Percentiles rank a stretch among this genome's conserved stretches.
Conservation (phyloP, 2,329 filamentous ascomycete genomes). For the Scleromitrula shiraiana region DNA sequence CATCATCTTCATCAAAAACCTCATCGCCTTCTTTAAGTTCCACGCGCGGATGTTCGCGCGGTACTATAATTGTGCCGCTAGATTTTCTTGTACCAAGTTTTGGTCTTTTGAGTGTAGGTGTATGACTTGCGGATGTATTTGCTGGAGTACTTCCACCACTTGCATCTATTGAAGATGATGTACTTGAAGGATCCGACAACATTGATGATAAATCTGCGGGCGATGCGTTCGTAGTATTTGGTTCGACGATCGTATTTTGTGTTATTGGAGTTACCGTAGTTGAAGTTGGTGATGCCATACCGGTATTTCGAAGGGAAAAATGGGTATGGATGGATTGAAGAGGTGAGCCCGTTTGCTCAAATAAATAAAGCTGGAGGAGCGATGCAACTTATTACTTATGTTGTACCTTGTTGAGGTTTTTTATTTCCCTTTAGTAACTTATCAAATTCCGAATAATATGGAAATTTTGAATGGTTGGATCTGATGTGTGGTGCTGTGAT, state of each 20-base stretch:
- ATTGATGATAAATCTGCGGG: constrained; percentile 2
- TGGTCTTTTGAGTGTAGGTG: constrained; percentile 41
- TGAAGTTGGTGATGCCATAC: constrained; percentile 7
- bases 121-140: constrained; percentile 7
- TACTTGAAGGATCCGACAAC: constrained; percentile 3
- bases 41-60: constrained; percentile 65
- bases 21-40: constrained; percentile 62
- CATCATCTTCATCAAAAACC: constrained; percentile 72
- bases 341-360: no score
- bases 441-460: no score
- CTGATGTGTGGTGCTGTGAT: background rate
- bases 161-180: constrained; percentile 6
- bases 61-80: constrained; percentile 76
- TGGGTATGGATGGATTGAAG: no score
- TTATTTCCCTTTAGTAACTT: no score
- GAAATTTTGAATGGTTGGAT: no score
- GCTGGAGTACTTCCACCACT: constrained; percentile 8
- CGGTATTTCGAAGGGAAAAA: background rate
- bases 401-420: no score
- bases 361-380: constrained; percentile 1
- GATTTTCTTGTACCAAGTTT: constrained; percentile 66
- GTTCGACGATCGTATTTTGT: background rate
- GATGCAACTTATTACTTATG: constrained; percentile 3
- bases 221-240: constrained; percentile 2
- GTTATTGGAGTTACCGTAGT: background rate